phyloP scores from a whole-genome alignment of 495 filamentous ascomycete genomes.

The Mytilinidion resinicola region DNA sequence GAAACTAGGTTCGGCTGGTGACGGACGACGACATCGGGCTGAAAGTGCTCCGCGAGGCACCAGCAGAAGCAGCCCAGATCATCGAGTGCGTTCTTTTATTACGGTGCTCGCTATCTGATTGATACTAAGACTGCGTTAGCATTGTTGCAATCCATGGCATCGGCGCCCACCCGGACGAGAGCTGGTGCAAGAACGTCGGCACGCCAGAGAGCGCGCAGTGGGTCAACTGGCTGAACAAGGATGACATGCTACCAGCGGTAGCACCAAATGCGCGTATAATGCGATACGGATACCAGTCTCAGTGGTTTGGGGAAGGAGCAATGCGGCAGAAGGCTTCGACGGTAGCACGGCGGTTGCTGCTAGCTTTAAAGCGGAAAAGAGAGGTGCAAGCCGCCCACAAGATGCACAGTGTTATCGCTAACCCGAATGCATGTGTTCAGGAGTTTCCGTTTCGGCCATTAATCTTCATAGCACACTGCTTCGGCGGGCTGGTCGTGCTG shows the following conservation, averaged over 20 bases:
- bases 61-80: slow-evolving; percentile 13
- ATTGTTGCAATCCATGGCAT: slow-evolving; percentile 30
- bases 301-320: slow-evolving; percentile 21
- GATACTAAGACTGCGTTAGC: slow-evolving; percentile 14
- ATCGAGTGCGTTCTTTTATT: slow-evolving; percentile 17
- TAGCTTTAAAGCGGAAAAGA: slow-evolving; percentile 6
- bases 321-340: slow-evolving; percentile 20
- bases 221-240: slow-evolving; percentile 27
- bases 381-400: not conserved
- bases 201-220: slow-evolving; percentile 13
- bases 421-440: not conserved
- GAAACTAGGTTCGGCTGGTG: slow-evolving; percentile 12
- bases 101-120: not conserved
- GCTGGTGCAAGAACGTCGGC: slow-evolving; percentile 27
- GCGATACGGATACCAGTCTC: slow-evolving; percentile 27
- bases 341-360: slow-evolving; percentile 10
- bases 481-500: slow-evolving; percentile 12
- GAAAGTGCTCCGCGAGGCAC: slow-evolving; percentile 16
- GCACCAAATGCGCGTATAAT: slow-evolving; percentile 26
- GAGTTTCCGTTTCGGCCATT: slow-evolving; percentile 8
- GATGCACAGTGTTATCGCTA: not conserved
- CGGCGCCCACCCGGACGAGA: slow-evolving; percentile 27
- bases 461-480: slow-evolving; percentile 16
- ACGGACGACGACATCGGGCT: slow-evolving; percentile 20
- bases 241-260: slow-evolving; percentile 23